Base-by-base conservation (phyloP, 805 yeast genomes). In the Saturnispora kantuleensis region DNA sequence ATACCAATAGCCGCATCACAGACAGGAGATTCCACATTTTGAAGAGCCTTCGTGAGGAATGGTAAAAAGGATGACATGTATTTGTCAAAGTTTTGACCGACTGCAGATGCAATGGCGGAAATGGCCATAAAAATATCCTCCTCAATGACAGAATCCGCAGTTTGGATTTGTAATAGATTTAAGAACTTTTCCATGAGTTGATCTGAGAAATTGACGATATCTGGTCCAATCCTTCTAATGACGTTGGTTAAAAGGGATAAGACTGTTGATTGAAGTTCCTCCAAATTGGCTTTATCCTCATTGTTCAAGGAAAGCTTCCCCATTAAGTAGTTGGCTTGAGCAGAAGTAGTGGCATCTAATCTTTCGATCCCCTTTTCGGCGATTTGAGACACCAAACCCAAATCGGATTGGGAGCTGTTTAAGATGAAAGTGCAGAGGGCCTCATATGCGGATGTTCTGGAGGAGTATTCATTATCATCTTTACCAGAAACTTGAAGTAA, bases 361-460 rank as follows among this genome's bases (percentile, higher is more conserved):
- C 95, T 78, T 47, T 66, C 66, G 57, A 90, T 70, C 21, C 82
- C 79, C 53, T 82, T 89, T 8, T 78, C 67, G 2, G 96, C 94
- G 52, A 90, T 75, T 39, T 73, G 70, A 49, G 83, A 80, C 32
- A 89, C 81, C 18, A 79, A 63, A 32, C 76, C 77, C 62, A 84
- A 70, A 35, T 83, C 83, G 56, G 77, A 84, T 38, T 70, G 71
- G 5, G 94, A 78, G 56, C 90, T 73, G 62, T 75, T 83, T 39
- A 79, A 72, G 18, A 90, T 95, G 57, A 89, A 68, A 0, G 90
- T 73, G 2, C 95, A 80, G 52, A 93, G 68, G 0, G 97, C 95
- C 65, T 94, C 96, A 62, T 87, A 93, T 2, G 97, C 95, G n/a
- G 97, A 87, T 2, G 97, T 90, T 59, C 97, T 76, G 5, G 95